Base-by-base conservation (phyloP, 1,284 basidiomycete genomes). In the Trametes pubescens region DNA sequence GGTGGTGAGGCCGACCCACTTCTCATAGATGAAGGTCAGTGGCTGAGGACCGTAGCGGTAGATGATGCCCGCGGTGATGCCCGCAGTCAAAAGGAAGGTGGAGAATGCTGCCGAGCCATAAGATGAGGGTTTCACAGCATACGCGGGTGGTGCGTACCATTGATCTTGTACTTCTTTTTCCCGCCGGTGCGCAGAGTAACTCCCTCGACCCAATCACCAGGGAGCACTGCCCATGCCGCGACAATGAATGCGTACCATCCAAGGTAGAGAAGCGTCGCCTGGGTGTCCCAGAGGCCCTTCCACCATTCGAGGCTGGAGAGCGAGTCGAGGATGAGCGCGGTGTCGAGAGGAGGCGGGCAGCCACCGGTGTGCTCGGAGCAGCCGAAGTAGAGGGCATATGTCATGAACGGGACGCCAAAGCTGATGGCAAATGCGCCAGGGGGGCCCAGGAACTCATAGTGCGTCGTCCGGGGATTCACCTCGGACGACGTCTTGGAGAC, bases 231-330 rank as follows among this genome's bases (percentile, higher is more conserved):
- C 96, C 96, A 98, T 10, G 93, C 86, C 2, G 87, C 76, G 47
- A 99, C 87, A 67, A 87, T 91, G 79, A 92, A 99, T 18, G 87
- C 80, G 78, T 99, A 99, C 97, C 97, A 99, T 0, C 77, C 93
- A 58, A 92, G 77, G 80, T 99, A 99, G 35, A 93, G 84, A 32
- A 86, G 73, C 18, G 86, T 77, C 0, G 93, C 96, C 62, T 95
- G 81, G 0, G 86, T 86, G 73, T 98, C 95, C 87, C 91, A 96
- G 9, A 98, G 83, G 37, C 81, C 76, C 60, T 78, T 80, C 91
- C 91, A 93, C 85, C 86, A 94, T 13, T 80, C 73, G 3, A 78
- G 72, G 65, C 80, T 76, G 2, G 82, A 78, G n/a, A 93, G 71
- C 0, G 87, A 77, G 22, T 77, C 71, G 37, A 82, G 65, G 56